Conservation (phyloP, 495 filamentous ascomycete genomes). For the Neurospora africana region DNA sequence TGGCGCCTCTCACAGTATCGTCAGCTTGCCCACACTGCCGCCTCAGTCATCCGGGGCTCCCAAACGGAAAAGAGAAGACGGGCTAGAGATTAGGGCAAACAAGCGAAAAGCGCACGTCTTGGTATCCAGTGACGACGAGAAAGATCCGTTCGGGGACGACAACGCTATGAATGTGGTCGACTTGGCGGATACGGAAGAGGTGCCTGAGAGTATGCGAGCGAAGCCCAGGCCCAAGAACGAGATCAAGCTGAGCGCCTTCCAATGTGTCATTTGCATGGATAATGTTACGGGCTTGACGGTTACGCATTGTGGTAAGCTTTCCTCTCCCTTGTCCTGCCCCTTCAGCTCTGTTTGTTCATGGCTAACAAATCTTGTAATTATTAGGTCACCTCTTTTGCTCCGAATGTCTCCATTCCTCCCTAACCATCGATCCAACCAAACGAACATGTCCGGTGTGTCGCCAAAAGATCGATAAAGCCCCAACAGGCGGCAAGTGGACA, state of each 20-base stretch:
- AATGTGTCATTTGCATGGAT: conserved; percentile 85
- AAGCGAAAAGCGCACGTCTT: conserved; percentile 6
- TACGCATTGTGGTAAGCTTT: conserved; percentile 69
- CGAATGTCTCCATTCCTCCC: conserved; percentile 64
- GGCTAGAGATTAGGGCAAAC: neutral
- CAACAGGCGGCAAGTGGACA: conserved; percentile 22
- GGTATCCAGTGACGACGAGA: conserved; percentile 18
- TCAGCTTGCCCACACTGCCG: neutral
- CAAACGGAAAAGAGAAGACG: neutral
- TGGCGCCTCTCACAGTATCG: neutral
- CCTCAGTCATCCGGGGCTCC: neutral
- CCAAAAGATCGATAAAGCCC: conserved; percentile 45
- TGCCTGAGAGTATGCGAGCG: conserved; percentile 37
- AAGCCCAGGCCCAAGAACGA: conserved; percentile 41
- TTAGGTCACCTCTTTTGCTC: conserved; percentile 81
- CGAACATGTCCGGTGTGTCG: conserved; percentile 44
- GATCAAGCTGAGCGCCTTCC: conserved; percentile 44
- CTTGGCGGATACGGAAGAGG: conserved; percentile 52
- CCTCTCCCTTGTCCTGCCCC: neutral
- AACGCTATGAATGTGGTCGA: conserved; percentile 29
- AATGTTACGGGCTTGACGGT: conserved; percentile 59
- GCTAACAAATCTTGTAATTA: neutral
- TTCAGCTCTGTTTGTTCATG: neutral
- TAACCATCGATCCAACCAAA: conserved; percentile 47
- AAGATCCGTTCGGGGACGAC: conserved; percentile 16